Evolutionary conservation across 805 yeast genomes (phyloP).

Genomic region (Ogataea pini): DNA sequence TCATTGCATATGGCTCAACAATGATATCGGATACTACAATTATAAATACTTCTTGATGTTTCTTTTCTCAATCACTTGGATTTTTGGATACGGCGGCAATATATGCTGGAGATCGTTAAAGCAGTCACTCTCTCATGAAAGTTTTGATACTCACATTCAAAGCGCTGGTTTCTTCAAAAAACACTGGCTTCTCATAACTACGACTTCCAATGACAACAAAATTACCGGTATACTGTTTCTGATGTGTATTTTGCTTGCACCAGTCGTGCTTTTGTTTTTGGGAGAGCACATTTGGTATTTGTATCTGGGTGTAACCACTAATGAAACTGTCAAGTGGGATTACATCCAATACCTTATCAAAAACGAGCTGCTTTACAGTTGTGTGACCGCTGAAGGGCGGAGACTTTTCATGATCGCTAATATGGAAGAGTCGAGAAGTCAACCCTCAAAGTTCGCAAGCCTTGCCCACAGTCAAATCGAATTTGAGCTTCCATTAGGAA

Average conservation of each 20-base stretch:
- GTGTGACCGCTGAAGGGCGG: conserved; percentile 6
- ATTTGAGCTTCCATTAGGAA: conserved; percentile 3
- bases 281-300: conserved; percentile 45
- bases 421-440: not conserved
- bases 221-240: conserved; percentile 44
- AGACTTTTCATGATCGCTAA: not conserved
- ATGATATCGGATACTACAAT: conserved; percentile 55
- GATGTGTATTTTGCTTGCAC: conserved; percentile 40
- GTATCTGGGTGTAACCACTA: conserved; percentile 58
- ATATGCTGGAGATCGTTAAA: conserved; percentile 35
- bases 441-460: conserved; percentile 7
- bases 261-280: conserved; percentile 42
- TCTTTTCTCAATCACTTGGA: conserved; percentile 36
- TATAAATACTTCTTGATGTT: conserved; percentile 50
- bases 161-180: conserved; percentile 15
- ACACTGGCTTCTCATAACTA: conserved; percentile 29
- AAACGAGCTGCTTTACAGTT: conserved; percentile 32
- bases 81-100: conserved; percentile 44
- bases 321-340: conserved; percentile 56
- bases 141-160: conserved; percentile 23
- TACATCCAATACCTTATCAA: conserved; percentile 43
- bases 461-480: conserved; percentile 10
- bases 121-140: not conserved
- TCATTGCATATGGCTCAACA: conserved; percentile 57
- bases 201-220: conserved; percentile 37